These are phyloP conservation scores for Naganishia vaughanmartiniae DNA, from an alignment of 768 basidiomycete species.

Conservation along the genomic window DNA sequence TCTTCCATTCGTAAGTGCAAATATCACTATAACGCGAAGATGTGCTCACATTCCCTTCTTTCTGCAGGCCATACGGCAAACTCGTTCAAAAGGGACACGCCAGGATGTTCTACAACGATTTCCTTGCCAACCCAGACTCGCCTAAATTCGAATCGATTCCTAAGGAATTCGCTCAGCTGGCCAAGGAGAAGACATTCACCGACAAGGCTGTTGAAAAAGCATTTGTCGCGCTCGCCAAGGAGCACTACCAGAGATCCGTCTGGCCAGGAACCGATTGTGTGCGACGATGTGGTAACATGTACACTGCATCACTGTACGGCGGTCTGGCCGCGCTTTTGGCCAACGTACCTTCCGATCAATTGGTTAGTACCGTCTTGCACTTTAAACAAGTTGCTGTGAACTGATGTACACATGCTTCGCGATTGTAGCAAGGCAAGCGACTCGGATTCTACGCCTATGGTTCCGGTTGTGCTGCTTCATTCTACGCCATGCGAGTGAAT, in stretches of 20 bases:
- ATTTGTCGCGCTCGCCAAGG: conserved; percentile 76
- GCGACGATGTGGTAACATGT: conserved; percentile 93
- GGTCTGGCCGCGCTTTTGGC: conserved; percentile 84
- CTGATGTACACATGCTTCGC: background rate
- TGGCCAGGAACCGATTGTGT: conserved; percentile 82
- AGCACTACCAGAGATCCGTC: conserved; percentile 70
- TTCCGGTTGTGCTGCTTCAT: conserved; percentile 87
- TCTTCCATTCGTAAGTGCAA: conserved; percentile 68
- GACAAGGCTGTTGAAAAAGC: conserved; percentile 96
- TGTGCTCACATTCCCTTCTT: background rate
- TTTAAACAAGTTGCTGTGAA: conserved; percentile 4
- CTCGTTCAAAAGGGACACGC: conserved; percentile 96
- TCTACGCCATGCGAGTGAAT: conserved; percentile 83
- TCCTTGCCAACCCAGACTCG: conserved; percentile 69
- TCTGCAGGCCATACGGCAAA: conserved; percentile 85
- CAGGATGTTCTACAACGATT: conserved; percentile 72
- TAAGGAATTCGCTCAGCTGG: conserved; percentile 60
- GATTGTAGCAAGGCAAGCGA: conserved; percentile 64
- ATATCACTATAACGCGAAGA: background rate
- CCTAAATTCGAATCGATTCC: conserved; percentile 66
- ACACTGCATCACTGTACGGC: conserved; percentile 93
- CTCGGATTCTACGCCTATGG: conserved; percentile 96
- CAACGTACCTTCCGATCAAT: conserved; percentile 65
- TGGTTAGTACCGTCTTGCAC: conserved; percentile 47
- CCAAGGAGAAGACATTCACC: conserved; percentile 72